A percentile compares a stretch with the other conserved stretches of the same genome.
These are phyloP conservation scores for Pilatotrama ljubarskyi DNA, from an alignment of 768 basidiomycete genomes.

Conservation along the genomic window DNA sequence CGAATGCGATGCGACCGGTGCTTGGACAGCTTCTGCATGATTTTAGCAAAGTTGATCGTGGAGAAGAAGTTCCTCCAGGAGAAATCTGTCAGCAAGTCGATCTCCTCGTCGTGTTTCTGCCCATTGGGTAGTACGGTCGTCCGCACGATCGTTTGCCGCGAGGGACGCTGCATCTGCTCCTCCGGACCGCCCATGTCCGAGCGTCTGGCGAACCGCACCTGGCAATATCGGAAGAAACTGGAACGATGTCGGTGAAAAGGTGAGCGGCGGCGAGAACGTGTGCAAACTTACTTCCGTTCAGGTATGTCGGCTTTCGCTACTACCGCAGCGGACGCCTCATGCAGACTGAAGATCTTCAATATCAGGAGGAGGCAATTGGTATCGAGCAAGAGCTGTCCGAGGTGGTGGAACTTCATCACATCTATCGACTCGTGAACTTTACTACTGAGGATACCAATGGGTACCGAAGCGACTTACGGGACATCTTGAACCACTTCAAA, in stretches of 20 bases:
- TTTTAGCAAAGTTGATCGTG: slow-evolving; percentile 94
- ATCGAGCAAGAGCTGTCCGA: slow-evolving; percentile 93
- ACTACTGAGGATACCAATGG: not conserved
- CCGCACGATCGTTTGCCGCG: slow-evolving; percentile 60
- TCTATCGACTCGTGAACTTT: slow-evolving; percentile 49
- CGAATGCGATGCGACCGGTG: slow-evolving; percentile 91
- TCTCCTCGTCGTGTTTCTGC: slow-evolving; percentile 77
- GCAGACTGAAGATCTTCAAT: slow-evolving; percentile 97
- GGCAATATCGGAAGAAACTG: slow-evolving; percentile 97
- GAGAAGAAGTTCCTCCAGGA: slow-evolving; percentile 99
- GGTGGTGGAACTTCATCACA: slow-evolving; percentile 97
- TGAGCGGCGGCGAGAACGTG: not conserved
- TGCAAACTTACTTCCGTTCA: slow-evolving; percentile 68
- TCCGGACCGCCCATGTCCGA: slow-evolving; percentile 60
- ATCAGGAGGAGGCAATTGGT: slow-evolving; percentile 93
- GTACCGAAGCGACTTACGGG: slow-evolving; percentile 61
- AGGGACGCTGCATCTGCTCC: slow-evolving; percentile 52
- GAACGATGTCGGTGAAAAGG: slow-evolving; percentile 4
- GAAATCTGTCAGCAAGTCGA: slow-evolving; percentile 91
- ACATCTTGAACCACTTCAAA: slow-evolving; percentile 98
- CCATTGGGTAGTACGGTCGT: slow-evolving; percentile 67
- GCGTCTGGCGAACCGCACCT: slow-evolving; percentile 70
- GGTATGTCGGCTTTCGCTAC: slow-evolving; percentile 87
- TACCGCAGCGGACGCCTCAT: slow-evolving; percentile 83
- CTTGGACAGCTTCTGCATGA: slow-evolving; percentile 97